A percentile compares a stretch with the other conserved stretches of the same genome.
Conservation (phyloP, 192 early-diverging fungal species). For the Umbelopsis ramanniana region DNA sequence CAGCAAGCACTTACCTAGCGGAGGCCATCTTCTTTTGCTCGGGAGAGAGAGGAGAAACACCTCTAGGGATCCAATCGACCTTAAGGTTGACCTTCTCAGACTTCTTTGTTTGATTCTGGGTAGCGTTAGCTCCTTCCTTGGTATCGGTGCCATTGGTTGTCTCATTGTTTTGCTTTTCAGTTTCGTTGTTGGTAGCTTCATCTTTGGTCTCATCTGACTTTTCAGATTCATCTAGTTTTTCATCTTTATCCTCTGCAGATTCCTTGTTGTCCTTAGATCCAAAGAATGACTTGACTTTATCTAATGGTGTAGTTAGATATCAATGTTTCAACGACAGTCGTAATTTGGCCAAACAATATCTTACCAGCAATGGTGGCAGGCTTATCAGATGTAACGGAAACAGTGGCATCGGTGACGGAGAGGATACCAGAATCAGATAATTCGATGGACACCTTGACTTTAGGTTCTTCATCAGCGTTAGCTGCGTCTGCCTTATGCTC, state of each 20-base stretch:
- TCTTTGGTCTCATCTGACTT: constrained; percentile 37
- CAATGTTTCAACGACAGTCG: neutral
- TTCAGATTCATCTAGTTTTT: neutral
- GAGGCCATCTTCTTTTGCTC: constrained; percentile 35
- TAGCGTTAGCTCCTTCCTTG: neutral
- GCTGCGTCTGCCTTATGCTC: constrained; percentile 63
- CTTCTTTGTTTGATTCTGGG: neutral
- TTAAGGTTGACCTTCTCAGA: constrained; percentile 27
- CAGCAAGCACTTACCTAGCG: constrained; percentile 40
- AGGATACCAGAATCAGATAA: constrained; percentile 80
- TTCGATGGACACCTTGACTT: constrained; percentile 84
- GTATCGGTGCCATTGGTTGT: neutral
- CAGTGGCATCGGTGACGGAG: constrained; percentile 65
- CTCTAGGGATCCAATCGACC: constrained; percentile 34
- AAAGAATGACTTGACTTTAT: constrained; percentile 72
- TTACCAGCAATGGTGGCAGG: constrained; percentile 32
- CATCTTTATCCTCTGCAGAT: constrained; percentile 27
- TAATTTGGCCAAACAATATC: neutral
- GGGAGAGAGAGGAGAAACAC: constrained; percentile 26
- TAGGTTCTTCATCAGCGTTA: constrained; percentile 52
- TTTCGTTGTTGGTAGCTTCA: constrained; percentile 36
- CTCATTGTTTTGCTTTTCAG: constrained; percentile 45
- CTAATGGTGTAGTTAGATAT: constrained; percentile 26
- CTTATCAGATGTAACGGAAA: constrained; percentile 29
- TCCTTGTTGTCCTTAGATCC: constrained; percentile 54